Evolutionary conservation across 257 asterid species (phyloP).

Genomic region (Solanum arcanum): DNA sequence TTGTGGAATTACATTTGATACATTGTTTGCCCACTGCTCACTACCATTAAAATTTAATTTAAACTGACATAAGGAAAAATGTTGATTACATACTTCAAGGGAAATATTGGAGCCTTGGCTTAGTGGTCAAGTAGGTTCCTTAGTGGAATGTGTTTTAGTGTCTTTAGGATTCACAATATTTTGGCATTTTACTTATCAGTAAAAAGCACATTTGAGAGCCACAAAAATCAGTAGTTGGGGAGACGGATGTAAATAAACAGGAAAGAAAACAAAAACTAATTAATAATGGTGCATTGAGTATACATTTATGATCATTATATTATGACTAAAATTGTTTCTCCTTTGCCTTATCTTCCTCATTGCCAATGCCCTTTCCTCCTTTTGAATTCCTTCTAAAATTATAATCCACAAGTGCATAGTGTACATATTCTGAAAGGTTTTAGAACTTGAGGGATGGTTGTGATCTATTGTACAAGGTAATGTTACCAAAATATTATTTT

Average conservation of each 20-base stretch:
- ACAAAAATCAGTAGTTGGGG: neutral
- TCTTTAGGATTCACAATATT: neutral
- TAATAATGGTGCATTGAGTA: neutral
- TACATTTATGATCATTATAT: neutral
- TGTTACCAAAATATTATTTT: neutral
- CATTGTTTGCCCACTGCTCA: neutral
- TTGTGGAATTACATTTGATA: neutral
- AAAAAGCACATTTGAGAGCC: neutral
- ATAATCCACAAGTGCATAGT: neutral
- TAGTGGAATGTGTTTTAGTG: neutral
- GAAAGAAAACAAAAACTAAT: neutral
- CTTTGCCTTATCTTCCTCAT: neutral
- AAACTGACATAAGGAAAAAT: neutral
- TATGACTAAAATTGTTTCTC: neutral
- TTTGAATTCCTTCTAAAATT: neutral
- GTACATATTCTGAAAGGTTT: neutral
- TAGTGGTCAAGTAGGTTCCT: neutral
- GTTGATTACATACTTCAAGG: neutral
- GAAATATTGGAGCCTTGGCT: neutral
- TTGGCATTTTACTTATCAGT: neutral
- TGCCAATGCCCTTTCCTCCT: neutral
- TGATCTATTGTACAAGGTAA: neutral
- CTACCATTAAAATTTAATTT: neutral
- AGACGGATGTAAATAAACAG: neutral
- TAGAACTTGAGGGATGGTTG: neutral